Evolutionary conservation across 305 asterid genomes (phyloP).

Genomic region (Rubia occidens): DNA sequence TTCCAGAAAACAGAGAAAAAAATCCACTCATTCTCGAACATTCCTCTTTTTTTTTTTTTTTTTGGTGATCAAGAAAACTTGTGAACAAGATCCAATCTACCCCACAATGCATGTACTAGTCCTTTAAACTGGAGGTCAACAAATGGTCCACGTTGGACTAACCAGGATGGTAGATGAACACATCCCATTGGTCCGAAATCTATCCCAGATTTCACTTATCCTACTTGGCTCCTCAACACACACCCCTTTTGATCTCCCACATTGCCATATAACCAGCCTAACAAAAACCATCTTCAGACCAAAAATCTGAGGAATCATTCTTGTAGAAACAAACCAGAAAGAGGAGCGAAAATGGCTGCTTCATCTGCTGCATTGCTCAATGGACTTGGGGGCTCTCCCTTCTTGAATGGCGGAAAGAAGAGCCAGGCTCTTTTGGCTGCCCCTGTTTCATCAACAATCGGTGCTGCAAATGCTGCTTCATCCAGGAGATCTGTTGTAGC

Average conservation of each 20-base stretch:
- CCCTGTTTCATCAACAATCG: slow-evolving; percentile 35
- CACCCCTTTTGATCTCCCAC: slow-evolving; percentile 30
- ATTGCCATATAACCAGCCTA: slow-evolving; percentile 18
- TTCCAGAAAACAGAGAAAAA: too few relatives aligned
- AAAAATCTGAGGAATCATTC: slow-evolving; percentile 9
- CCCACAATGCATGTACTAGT: neutral
- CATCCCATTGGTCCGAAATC: slow-evolving; percentile 59
- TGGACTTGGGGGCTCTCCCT: slow-evolving; percentile 70
- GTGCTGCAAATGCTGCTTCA: slow-evolving; percentile 23
- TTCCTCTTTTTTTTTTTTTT: neutral
- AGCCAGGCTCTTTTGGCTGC: slow-evolving; percentile 46
- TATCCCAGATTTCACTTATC: slow-evolving; percentile 58
- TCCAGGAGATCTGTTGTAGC: slow-evolving; percentile 46
- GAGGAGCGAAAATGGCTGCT: slow-evolving; percentile 51
- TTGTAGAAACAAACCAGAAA: neutral
- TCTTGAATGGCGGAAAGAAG: slow-evolving; percentile 70
- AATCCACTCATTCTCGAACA: neutral
- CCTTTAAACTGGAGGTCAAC: slow-evolving; percentile 18
- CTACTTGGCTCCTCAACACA: slow-evolving; percentile 39
- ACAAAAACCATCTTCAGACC: slow-evolving; percentile 16
- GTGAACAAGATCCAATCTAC: slow-evolving; percentile 7
- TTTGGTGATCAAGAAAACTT: neutral
- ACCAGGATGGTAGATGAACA: slow-evolving; percentile 16
- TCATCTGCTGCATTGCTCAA: slow-evolving; percentile 77
- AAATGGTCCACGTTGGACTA: slow-evolving; percentile 34